Conservation (phyloP, 2,329 filamentous ascomycete genomes). For the Sporothrix curviconia region DNA sequence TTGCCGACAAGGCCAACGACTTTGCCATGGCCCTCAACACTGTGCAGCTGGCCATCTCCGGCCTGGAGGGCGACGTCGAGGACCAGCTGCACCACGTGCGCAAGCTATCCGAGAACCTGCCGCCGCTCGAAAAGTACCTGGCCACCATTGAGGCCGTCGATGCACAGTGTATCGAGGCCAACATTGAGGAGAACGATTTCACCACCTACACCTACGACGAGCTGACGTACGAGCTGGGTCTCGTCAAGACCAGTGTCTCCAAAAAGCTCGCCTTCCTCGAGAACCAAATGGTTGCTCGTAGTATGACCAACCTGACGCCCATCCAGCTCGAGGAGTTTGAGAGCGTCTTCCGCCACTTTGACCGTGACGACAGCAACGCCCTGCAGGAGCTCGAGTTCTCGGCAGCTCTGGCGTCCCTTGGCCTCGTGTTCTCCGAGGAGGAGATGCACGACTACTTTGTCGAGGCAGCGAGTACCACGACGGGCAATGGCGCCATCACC, state of each 20-base stretch:
- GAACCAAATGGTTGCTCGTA: slow-evolving; percentile 96
- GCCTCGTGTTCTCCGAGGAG: slow-evolving; percentile 90
- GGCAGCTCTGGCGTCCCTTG: slow-evolving; percentile 87
- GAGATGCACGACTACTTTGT: slow-evolving; percentile 97
- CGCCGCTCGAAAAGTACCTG: slow-evolving; percentile 85
- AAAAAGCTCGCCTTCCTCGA: slow-evolving; percentile 97
- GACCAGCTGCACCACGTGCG: slow-evolving; percentile 86
- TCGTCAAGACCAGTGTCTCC: slow-evolving; percentile 85
- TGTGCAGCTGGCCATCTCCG: slow-evolving; percentile 87
- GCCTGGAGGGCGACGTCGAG: slow-evolving; percentile 94
- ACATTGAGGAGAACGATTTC: slow-evolving; percentile 98
- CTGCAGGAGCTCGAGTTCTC: slow-evolving; percentile 93
- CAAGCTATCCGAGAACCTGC: slow-evolving; percentile 74
- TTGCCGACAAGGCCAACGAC: slow-evolving; percentile 97
- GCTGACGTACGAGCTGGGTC: slow-evolving; percentile 81
- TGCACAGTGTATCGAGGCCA: slow-evolving; percentile 85
- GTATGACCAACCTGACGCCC: slow-evolving; percentile 97
- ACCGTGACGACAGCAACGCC: slow-evolving; percentile 84
- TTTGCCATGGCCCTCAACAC: slow-evolving; percentile 94
- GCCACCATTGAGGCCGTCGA: slow-evolving; percentile 81
- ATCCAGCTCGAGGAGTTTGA: slow-evolving; percentile 99
- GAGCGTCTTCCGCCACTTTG: slow-evolving; percentile 95
- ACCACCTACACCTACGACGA: slow-evolving; percentile 99
- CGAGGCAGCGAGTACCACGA: slow-evolving; percentile 60
- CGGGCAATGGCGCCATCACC: background rate